Percentiles rank a stretch among this genome's conserved stretches.
Conservation (phyloP, 176 grass and related monocot species). For the Avena sativa region DNA sequence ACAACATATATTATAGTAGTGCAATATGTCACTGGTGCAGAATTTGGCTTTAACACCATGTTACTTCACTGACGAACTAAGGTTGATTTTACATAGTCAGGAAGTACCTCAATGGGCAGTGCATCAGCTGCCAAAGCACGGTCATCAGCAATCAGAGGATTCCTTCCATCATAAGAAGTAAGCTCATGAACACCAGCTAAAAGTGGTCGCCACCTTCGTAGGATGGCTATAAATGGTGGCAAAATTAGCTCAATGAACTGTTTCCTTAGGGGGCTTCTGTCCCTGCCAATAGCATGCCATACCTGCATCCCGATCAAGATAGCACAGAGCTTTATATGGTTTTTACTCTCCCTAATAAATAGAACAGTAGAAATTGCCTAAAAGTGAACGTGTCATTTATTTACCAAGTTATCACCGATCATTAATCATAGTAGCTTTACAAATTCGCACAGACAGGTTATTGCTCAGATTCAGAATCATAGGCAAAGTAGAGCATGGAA, state of each 20-base stretch:
- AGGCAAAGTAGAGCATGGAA: slow-evolving; percentile 18
- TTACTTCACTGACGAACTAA: slow-evolving; percentile 16
- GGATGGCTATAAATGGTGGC: slow-evolving; percentile 92
- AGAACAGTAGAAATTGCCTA: neutral
- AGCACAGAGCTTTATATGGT: slow-evolving; percentile 1
- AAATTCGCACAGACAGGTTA: slow-evolving; percentile 4
- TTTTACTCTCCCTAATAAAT: slow-evolving; percentile 19
- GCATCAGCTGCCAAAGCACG: slow-evolving; percentile 89
- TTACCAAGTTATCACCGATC: neutral
- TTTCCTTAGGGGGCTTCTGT: slow-evolving; percentile 82
- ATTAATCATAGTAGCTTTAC: slow-evolving; percentile 37
- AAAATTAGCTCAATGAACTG: slow-evolving; percentile 88
- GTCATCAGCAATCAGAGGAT: slow-evolving; percentile 90
- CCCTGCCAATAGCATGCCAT: slow-evolving; percentile 90
- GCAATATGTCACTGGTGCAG: slow-evolving; percentile 6
- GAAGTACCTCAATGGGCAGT: slow-evolving; percentile 73
- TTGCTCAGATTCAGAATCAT: slow-evolving; percentile 8
- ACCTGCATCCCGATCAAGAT: slow-evolving; percentile 62
- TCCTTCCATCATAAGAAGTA: slow-evolving; percentile 97
- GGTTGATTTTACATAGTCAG: slow-evolving; percentile 31
- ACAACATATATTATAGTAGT: neutral
- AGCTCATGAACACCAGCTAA: slow-evolving; percentile 97
- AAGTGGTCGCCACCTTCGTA: slow-evolving; percentile 88
- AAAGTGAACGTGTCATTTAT: slow-evolving; percentile 26
- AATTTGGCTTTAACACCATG: slow-evolving; percentile 26